These are phyloP conservation scores for Penicillium sclerotigenum DNA, from an alignment of 2,329 filamentous ascomycete genomes.

Conservation along the genomic window DNA sequence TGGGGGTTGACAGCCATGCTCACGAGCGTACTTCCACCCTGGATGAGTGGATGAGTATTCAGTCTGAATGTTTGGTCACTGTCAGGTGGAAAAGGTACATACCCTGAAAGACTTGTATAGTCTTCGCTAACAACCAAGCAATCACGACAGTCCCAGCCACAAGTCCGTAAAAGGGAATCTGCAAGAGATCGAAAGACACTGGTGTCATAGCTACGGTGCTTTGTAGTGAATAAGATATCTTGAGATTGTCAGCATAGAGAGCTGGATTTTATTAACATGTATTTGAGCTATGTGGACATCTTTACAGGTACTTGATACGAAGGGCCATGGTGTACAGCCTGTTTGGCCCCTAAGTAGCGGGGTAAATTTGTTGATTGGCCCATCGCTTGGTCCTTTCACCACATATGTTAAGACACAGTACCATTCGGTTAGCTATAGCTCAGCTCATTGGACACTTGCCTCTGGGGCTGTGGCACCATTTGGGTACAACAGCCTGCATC, in stretches of 20 bases:
- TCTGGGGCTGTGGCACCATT: neutral
- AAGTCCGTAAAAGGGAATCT: neutral
- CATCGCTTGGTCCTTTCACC: neutral
- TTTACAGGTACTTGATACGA: neutral
- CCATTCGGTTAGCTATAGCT: neutral
- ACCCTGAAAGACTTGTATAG: neutral
- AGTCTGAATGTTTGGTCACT: neutral
- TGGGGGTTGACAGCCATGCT: slow-evolving; percentile 1
- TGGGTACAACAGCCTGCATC: neutral
- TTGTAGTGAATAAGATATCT: neutral
- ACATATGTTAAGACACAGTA: neutral
- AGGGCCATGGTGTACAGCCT: neutral
- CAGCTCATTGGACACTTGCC: neutral
- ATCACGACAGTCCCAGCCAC: neutral
- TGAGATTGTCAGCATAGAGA: neutral
- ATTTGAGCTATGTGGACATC: neutral
- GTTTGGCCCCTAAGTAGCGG: neutral
- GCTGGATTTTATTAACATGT: neutral
- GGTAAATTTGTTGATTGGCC: neutral
- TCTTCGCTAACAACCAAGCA: neutral
- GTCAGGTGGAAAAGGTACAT: neutral
- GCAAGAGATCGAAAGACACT: neutral
- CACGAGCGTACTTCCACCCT: slow-evolving; percentile 6
- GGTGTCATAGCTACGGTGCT: neutral
- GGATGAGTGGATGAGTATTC: neutral